Base-by-base conservation (phyloP, 257 asterid genomes). In the Scutellaria barbata region DNA sequence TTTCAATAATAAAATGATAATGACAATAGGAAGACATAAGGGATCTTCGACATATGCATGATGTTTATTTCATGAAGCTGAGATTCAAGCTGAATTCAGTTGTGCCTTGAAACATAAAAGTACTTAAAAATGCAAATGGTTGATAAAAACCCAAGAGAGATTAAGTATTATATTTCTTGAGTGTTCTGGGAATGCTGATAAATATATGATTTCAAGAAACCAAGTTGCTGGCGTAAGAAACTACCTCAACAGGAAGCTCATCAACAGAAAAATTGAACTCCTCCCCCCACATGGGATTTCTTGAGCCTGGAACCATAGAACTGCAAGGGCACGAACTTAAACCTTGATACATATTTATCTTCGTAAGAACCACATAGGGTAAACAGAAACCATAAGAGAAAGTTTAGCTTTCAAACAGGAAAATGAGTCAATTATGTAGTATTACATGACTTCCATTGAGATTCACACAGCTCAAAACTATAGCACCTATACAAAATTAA, bases 271-370 rank as follows among this genome's bases (percentile, higher is more conserved):
- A 92, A 79, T 89, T 89, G 84, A 92, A 92, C 85, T 89, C 98
- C 87, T 92, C 98, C 54, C 96, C 98, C 98, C 98, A 92, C 98
- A 92, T 86, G 78, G 98, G 98, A 85, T 92, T 92, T 86, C 98
- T 86, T 68, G 98, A 89, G 79, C 98, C 96, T 73, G 98, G 98
- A 77, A 92, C 89, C 98, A 92, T 89, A 75, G 98, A 92, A 81
- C 98, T 92, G 86, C 80, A 85, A 72, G 61, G 74, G 69, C 70
- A 75, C 43, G 37, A 73, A 51, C 57, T 69, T 59, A 58, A 66
- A 54, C 67, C 35, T 74, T 71, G 33, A 81, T 33, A 43, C 16
- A 18, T 33, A 54, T 40, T 63, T 73, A 65, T 73, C 58, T 66
- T 35, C 66, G 52, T 43, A 42, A 52, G 41, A 56, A 43, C 35